Conservation (phyloP, 2,329 filamentous ascomycete species). For the Macrophomina tecta region DNA sequence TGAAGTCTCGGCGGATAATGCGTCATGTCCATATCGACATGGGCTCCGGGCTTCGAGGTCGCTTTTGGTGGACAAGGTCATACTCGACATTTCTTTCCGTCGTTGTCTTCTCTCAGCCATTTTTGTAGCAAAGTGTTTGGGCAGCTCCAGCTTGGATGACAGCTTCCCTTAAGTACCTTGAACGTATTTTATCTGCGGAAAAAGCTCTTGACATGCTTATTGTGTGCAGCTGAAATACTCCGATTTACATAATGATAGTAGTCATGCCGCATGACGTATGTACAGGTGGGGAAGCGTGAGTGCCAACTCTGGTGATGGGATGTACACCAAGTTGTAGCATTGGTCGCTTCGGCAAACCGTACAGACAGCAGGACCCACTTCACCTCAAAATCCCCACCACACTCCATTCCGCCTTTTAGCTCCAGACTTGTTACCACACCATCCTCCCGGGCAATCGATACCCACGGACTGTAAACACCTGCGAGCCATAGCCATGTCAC, state of each 20-base stretch:
- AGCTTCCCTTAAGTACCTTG: neutral
- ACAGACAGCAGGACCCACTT: slow-evolving; percentile 16
- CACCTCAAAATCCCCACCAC: slow-evolving; percentile 1
- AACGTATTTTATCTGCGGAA: neutral
- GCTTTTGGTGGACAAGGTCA: neutral
- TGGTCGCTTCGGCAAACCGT: slow-evolving; percentile 4
- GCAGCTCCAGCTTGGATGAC: neutral
- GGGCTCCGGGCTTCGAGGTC: neutral
- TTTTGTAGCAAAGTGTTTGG: slow-evolving; percentile 8
- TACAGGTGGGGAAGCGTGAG: too few species aligned
- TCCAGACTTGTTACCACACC: neutral
- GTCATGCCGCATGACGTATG: neutral
- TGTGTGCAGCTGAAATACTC: too few species aligned
- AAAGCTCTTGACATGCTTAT: too few species aligned
- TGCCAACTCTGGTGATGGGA: too few species aligned
- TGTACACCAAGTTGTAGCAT: neutral
- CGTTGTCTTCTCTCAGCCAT: neutral
- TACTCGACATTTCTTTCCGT: neutral
- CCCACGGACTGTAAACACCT: neutral
- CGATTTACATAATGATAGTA: neutral
- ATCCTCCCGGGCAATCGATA: neutral
- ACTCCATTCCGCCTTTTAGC: neutral
- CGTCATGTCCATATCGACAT: slow-evolving; percentile 5
- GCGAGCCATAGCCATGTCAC: slow-evolving; percentile 55
- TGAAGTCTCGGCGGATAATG: slow-evolving; percentile 3